Evolutionary conservation across 768 basidiomycete genomes (phyloP), one percentile per base, ranked within the genome.

Genomic region (Leccinum broughii): DNA sequence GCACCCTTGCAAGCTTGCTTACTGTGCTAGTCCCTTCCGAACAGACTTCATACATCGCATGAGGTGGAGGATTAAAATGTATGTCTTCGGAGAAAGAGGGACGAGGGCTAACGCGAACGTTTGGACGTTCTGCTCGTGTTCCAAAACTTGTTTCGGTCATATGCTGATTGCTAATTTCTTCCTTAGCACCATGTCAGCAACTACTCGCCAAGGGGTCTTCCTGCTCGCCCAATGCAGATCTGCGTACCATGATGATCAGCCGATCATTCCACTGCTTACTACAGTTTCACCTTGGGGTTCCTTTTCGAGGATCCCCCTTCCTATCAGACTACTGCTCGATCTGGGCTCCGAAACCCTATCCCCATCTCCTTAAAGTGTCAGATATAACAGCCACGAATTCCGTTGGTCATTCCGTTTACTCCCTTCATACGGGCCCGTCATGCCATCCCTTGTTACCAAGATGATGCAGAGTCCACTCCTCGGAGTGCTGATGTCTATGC

Each of bases 381-480:
- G 32, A 35, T 53, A 34, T 53, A 53, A 53, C 20, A 35, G 7
- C n/a, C 13, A 35, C 32, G 32, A 7, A 24, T 20, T 7, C 4
- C n/a, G 20, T 22, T 22, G n/a, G 32, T 15, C 32, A 34, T 20
- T 26, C 26, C 49, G n/a, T n/a, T 14, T 14, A 20, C 14, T 35
- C 52, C 20, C 22, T 6, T 35, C 24, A 14, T 8, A 51, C 20
- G 7, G 17, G 8, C 20, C 17, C 46, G 28, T 34, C 22, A 66
- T 66, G 65, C 0, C 64, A 8, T 26, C 64, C 26, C 0, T 22
- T 26, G 20, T 63, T 17, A 24, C 56, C 35, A 17, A 37, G n/a
- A 41, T 57, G 13, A 66, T 63, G 58, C 65, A 63, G 48, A 56
- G 65, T 3, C 62, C 62, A 15, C 35, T 67, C 4, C 54, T 54